Base-by-base conservation (phyloP, 306 rosid species). In the Vachellia pachyceras region DNA sequence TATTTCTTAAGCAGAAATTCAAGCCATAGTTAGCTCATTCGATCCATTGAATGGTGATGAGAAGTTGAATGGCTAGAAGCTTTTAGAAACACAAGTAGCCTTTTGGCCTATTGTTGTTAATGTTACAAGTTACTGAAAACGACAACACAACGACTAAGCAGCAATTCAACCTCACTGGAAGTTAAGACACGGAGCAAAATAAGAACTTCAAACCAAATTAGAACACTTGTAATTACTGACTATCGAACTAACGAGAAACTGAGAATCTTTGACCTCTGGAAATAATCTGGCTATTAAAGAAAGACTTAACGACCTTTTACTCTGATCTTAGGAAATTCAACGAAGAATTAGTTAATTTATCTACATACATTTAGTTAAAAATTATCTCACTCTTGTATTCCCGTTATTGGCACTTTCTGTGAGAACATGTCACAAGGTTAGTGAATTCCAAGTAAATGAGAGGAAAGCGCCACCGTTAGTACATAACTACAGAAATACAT, bases 71-170 rank as follows among this genome's bases (percentile, higher is more conserved):
- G 36, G 33, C 63, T 33, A 9, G 15, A 72, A 73, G 11, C 46
- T 50, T 72, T 67, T 41, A 20, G 50, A 41, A 68, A 18, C 23
- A 25, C 7, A 22, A 44, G 74, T 25, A 40, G 7, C 39, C 75
- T 70, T 45, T 44, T 40, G 35, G 50, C n/a, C 50, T 68, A 8
- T 40, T 41, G 49, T 68, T 2, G 25, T n/a, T 22, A 18, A 68
- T 39, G 72, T 18, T 68, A 68, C 73, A 68, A n/a, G 35, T 68
- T 15, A 67, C 29, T 14, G 44, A 65, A 65, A 36, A 37, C 22
- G 45, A 22, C 5, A 36, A 33, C 42, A 64, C 12, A 0, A 6
- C 37, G 5, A 65, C 44, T 36, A 66, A 7, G 13, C 42, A 10
- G 73, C 47, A 69, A 41, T 45, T 41, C 36, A 10, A 42, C 35